These are phyloP conservation scores for Saprolegnia parasitica DNA, from an alignment of 352 stramenopile genomes.

Conservation along the genomic window DNA sequence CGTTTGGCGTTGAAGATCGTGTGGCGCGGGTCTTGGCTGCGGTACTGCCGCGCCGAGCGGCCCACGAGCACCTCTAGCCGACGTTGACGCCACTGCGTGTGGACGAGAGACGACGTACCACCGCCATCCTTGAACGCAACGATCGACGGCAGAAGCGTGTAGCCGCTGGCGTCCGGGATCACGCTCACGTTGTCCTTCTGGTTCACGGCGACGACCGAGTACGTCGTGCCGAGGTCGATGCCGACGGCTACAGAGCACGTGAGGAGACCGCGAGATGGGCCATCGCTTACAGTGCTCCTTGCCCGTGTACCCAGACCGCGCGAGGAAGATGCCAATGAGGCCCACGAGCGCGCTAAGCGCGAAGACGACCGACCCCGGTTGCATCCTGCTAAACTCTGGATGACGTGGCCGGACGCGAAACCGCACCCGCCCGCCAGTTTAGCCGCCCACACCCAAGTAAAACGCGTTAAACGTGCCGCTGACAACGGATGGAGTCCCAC, in stretches of 20 bases:
- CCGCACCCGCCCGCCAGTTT: too few relatives aligned
- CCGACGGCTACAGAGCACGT: slow-evolving; percentile 42
- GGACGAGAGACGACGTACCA: slow-evolving; percentile 32
- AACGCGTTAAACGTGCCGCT: too few relatives aligned
- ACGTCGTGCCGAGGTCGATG: slow-evolving; percentile 73
- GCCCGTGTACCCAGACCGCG: slow-evolving; percentile 39
- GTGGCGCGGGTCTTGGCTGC: slow-evolving; percentile 49
- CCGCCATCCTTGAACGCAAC: slow-evolving; percentile 53
- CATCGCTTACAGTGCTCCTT: slow-evolving; percentile 3
- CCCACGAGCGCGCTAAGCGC: neutral
- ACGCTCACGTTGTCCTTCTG: slow-evolving; percentile 60
- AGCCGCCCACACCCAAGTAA: too few relatives aligned
- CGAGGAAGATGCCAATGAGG: slow-evolving; percentile 11
- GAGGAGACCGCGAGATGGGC: neutral
- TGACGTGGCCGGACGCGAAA: neutral
- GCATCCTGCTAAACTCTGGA: neutral
- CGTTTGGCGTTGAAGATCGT: slow-evolving; percentile 76
- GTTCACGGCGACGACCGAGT: slow-evolving; percentile 67
- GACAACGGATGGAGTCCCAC: too few relatives aligned
- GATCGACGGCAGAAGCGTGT: slow-evolving; percentile 57
- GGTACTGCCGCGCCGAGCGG: slow-evolving; percentile 41
- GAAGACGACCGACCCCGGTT: slow-evolving; percentile 19
- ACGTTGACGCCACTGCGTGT: neutral
- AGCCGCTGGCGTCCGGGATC: slow-evolving; percentile 45
- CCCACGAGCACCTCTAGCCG: slow-evolving; percentile 44